Evolutionary conservation across 2,329 filamentous ascomycete species (phyloP).

Genomic region (Elsinoe necatrix): DNA sequence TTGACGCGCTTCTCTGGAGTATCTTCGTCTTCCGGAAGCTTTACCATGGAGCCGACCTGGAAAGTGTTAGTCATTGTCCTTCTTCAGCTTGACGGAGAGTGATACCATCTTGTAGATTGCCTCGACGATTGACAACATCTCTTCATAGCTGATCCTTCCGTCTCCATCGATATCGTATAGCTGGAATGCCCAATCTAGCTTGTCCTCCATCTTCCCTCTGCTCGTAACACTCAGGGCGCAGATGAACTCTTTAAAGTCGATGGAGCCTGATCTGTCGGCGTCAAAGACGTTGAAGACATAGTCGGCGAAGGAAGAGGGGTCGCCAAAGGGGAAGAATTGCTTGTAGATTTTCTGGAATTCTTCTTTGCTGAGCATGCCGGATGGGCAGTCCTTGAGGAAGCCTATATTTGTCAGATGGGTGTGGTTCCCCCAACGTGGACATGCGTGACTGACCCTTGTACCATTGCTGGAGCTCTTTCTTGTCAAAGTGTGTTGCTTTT

Average conservation of each 20-base stretch:
- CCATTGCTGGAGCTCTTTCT: conserved; percentile 99
- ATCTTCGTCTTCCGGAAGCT: conserved; percentile 95
- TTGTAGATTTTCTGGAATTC: conserved; percentile 99
- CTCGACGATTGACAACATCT: conserved; percentile 98
- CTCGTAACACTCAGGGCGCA: conserved; percentile 95
- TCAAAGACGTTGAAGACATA: conserved; percentile 99
- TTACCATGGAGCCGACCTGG: conserved; percentile 97
- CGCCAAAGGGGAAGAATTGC: conserved; percentile 98
- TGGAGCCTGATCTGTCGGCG: conserved; percentile 90
- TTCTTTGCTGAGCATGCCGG: conserved; percentile 91
- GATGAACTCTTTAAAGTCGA: conserved; percentile 99
- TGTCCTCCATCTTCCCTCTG: conserved; percentile 98
- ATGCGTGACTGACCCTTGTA: conserved; percentile 70
- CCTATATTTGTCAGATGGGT: conserved; percentile 45
- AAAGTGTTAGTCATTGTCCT: not conserved
- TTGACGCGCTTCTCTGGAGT: conserved; percentile 95
- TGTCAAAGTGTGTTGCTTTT: conserved; percentile 96
- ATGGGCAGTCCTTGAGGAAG: conserved; percentile 96
- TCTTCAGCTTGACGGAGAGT: not conserved
- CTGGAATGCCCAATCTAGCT: conserved; percentile 98
- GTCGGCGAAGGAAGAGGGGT: conserved; percentile 94
- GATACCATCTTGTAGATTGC: conserved; percentile 98
- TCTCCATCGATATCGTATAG: conserved; percentile 98
- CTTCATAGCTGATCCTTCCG: conserved; percentile 97
- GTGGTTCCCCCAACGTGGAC: conserved; percentile 18